These are phyloP conservation scores for Neurospora sp. DNA, from an alignment of 2,329 filamentous ascomycete species.

Conservation along the genomic window DNA sequence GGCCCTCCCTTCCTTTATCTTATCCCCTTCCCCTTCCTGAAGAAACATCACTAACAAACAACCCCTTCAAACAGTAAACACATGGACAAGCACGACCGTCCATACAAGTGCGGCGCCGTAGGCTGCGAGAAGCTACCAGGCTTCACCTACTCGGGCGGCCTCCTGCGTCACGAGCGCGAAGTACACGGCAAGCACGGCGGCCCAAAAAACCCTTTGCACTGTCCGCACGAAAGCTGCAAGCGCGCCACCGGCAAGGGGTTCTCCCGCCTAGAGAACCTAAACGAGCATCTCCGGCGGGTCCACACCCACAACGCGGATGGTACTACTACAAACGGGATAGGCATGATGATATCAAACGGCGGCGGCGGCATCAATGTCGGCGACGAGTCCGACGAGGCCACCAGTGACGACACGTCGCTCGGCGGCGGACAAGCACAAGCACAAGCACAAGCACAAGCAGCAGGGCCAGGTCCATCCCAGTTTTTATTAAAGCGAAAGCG, in stretches of 20 bases:
- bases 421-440: constrained; percentile 9
- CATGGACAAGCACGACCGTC: constrained; percentile 95
- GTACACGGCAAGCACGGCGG: constrained; percentile 87
- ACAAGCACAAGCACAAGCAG: constrained; percentile 6
- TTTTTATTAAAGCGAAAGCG: not conserved
- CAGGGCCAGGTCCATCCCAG: not conserved
- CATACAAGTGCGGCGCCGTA: constrained; percentile 75
- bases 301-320: constrained; percentile 48
- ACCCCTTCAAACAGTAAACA: constrained; percentile 58
- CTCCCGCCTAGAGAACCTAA: constrained; percentile 85
- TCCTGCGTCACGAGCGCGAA: constrained; percentile 83
- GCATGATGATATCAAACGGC: not conserved
- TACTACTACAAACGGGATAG: constrained; percentile 17
- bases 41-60: constrained; percentile 16
- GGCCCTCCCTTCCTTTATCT: not conserved
- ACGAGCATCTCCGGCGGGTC: constrained; percentile 86
- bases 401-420: constrained; percentile 29
- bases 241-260: constrained; percentile 82
- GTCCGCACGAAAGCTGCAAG: constrained; percentile 80
- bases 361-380: constrained; percentile 9
- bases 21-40: not conserved
- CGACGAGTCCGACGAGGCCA: constrained; percentile 36
- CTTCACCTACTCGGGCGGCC: constrained; percentile 89
- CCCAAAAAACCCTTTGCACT: constrained; percentile 78
- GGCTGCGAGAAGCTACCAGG: constrained; percentile 86